Evolutionary conservation across 352 stramenopile genomes (phyloP).

Genomic region (Phytophthora idaei): DNA sequence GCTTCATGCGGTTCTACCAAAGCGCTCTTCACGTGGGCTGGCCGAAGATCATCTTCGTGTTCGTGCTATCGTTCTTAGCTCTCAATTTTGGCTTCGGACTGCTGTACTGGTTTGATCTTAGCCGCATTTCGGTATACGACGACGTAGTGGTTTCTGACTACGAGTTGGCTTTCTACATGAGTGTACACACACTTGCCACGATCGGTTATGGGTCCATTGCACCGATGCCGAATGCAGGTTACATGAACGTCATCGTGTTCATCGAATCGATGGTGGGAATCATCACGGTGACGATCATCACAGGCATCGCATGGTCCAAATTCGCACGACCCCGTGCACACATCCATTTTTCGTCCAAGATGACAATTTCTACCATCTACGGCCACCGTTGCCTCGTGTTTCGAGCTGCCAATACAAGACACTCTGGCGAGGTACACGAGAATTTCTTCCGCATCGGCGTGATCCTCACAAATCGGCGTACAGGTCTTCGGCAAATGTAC

Average conservation of each 20-base stretch:
- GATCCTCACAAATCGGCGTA: conserved; percentile 85
- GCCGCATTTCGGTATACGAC: conserved; percentile 45
- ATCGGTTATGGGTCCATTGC: conserved; percentile 83
- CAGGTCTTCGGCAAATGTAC: conserved; percentile 79
- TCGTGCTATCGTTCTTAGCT: conserved; percentile 68
- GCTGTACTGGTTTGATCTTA: conserved; percentile 61
- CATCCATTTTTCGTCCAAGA: conserved; percentile 81
- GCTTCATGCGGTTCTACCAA: conserved; percentile 83
- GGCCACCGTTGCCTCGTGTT: conserved; percentile 82
- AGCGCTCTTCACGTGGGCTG: conserved; percentile 74
- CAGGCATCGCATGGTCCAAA: conserved; percentile 87
- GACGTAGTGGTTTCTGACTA: conserved; percentile 61
- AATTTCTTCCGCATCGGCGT: conserved; percentile 87
- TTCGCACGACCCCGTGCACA: conserved; percentile 80
- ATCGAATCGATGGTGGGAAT: conserved; percentile 80
- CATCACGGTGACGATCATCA: conserved; percentile 83
- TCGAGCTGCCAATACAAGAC: conserved; percentile 77
- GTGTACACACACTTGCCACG: conserved; percentile 80
- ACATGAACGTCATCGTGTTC: conserved; percentile 84
- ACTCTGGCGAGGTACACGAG: conserved; percentile 81
- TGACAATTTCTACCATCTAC: conserved; percentile 74
- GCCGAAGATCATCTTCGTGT: conserved; percentile 75
- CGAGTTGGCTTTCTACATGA: conserved; percentile 82
- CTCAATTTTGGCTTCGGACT: conserved; percentile 70
- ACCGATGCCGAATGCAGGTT: conserved; percentile 48